These are phyloP conservation scores for Darksidea phi DNA, from an alignment of 495 filamentous ascomycete species.

Conservation along the genomic window DNA sequence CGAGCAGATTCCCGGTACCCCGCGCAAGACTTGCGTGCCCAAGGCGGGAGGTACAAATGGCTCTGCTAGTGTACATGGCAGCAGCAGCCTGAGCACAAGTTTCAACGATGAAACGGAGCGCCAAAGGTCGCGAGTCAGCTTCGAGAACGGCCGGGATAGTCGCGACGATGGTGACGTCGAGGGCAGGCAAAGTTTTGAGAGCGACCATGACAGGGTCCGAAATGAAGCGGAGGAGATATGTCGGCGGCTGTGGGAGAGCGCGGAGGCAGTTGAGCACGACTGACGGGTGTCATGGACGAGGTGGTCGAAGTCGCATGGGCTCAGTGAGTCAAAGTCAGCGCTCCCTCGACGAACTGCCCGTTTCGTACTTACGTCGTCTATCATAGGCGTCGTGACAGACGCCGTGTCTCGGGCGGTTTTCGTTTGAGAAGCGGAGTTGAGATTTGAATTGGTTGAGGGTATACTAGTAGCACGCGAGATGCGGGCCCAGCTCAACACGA, in stretches of 20 bases:
- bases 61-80: conserved; percentile 18
- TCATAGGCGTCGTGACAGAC: not conserved
- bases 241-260: conserved; percentile 36
- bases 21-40: conserved; percentile 45
- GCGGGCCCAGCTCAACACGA: not conserved
- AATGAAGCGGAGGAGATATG: conserved; percentile 39
- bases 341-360: not conserved
- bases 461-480: not conserved
- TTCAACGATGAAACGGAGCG: conserved; percentile 32
- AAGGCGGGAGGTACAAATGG: conserved; percentile 31
- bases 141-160: conserved; percentile 23
- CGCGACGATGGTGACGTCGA: conserved; percentile 27
- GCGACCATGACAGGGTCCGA: conserved; percentile 20
- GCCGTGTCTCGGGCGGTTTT: not conserved
- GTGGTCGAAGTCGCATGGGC: not conserved
- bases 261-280: conserved; percentile 31
- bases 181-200: conserved; percentile 32
- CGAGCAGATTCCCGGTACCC: conserved; percentile 48
- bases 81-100: conserved; percentile 29
- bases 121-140: conserved; percentile 30
- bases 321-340: not conserved
- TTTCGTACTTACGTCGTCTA: not conserved
- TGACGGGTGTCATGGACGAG: conserved; percentile 18
- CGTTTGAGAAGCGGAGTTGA: not conserved
- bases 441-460: not conserved